Evolutionary conservation across 179 eudicot species (phyloP).

Genomic region (Silene vulgaris): DNA sequence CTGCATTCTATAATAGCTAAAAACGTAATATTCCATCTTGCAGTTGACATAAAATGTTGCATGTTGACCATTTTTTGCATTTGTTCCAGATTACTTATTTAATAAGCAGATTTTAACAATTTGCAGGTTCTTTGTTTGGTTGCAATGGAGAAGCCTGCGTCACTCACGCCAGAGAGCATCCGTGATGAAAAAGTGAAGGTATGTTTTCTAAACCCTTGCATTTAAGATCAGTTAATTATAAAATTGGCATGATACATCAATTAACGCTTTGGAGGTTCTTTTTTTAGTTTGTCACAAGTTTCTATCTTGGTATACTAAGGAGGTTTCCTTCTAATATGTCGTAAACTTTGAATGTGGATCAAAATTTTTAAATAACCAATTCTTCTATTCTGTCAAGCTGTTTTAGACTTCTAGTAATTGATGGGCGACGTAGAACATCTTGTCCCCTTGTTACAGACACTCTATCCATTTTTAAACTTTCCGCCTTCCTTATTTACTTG

Average conservation of each 20-base stretch:
- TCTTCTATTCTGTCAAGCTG: neutral
- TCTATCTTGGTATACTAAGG: too few species aligned
- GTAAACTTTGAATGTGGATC: neutral
- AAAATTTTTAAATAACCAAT: conserved; percentile 5
- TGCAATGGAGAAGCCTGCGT: conserved; percentile 96
- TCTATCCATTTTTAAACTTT: too few species aligned
- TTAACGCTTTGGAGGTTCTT: too few species aligned
- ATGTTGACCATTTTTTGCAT: neutral
- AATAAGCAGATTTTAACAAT: neutral
- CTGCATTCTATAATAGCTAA: neutral
- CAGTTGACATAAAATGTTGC: neutral
- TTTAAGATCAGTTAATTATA: conserved; percentile 3
- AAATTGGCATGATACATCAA: neutral
- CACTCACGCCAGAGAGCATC: conserved; percentile 86
- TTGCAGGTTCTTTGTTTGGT: conserved; percentile 91
- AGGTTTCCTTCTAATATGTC: neutral
- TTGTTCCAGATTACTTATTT: conserved; percentile 5
- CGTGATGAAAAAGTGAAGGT: conserved; percentile 99
- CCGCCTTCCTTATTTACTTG: too few species aligned
- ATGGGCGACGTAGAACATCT: neutral
- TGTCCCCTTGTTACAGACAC: conserved; percentile 7
- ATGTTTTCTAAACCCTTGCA: conserved; percentile 15
- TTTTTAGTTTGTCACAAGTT: too few species aligned
- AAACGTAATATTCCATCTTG: neutral
- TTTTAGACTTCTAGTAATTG: too few species aligned